Percentiles rank a stretch among this genome's conserved stretches.
These are phyloP conservation scores for Suillus discolor DNA, from an alignment of 768 basidiomycete species.

Conservation along the genomic window DNA sequence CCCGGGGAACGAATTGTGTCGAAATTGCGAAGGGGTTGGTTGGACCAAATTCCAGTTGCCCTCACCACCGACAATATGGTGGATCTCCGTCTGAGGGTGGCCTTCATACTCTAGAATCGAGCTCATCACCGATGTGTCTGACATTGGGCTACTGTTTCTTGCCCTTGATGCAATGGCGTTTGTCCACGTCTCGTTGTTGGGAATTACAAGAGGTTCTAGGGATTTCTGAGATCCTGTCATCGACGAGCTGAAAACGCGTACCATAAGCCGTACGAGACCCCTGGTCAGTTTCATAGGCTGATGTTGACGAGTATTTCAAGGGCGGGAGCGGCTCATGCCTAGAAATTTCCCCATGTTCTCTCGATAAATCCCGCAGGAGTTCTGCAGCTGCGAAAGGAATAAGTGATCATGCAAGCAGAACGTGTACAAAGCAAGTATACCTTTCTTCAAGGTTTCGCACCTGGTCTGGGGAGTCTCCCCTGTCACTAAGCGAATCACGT, in stretches of 20 bases:
- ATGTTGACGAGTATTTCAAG: neutral
- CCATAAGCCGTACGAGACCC: neutral
- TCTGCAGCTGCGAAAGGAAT: slow-evolving; percentile 6
- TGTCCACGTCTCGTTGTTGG: slow-evolving; percentile 3
- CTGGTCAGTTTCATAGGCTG: neutral
- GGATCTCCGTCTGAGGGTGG: neutral
- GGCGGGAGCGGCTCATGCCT: slow-evolving; percentile 4
- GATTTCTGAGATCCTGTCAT: neutral
- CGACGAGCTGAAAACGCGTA: neutral
- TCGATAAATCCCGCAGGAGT: neutral
- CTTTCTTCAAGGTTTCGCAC: slow-evolving; percentile 28
- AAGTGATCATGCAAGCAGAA: neutral
- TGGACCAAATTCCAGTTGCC: slow-evolving; percentile 4
- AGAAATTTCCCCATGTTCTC: neutral
- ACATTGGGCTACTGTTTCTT: neutral
- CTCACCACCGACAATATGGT: neutral
- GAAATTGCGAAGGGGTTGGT: slow-evolving; percentile 1
- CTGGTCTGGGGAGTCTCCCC: slow-evolving; percentile 28
- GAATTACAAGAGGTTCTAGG: neutral
- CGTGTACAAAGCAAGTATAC: slow-evolving; percentile 6
- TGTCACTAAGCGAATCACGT: slow-evolving; percentile 27
- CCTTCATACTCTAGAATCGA: neutral
- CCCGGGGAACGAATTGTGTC: neutral
- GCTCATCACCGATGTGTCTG: slow-evolving; percentile 4
- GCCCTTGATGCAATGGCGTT: neutral